Evolutionary conservation across 805 yeast species (phyloP).

Genomic region (Lipomyces oligophaga): DNA sequence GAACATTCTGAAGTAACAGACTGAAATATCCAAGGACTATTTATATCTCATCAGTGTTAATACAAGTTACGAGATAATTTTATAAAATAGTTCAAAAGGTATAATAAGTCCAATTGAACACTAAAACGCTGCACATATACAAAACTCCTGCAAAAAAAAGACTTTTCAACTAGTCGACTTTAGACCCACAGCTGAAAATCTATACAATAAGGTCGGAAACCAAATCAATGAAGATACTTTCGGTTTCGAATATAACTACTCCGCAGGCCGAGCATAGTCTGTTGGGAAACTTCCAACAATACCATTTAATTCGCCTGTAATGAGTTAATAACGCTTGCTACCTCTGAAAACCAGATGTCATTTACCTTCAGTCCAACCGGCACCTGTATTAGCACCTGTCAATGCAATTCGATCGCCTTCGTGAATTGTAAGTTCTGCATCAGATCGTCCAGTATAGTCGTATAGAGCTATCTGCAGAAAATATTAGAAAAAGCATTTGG

Average conservation of each 20-base stretch:
- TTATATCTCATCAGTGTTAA: no score
- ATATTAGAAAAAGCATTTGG: neutral
- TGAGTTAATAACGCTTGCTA: neutral
- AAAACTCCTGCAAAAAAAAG: neutral
- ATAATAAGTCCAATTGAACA: neutral
- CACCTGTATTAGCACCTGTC: slow-evolving; percentile 61
- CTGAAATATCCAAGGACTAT: no score
- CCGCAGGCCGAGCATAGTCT: slow-evolving; percentile 27
- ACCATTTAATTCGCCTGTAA: slow-evolving; percentile 29
- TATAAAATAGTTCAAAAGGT: neutral
- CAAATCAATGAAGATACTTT: neutral
- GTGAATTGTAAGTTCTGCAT: slow-evolving; percentile 67
- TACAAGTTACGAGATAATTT: no score
- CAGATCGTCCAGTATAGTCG: slow-evolving; percentile 72
- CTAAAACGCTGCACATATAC: slow-evolving; percentile 1
- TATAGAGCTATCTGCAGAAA: slow-evolving; percentile 54
- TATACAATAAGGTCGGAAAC: neutral
- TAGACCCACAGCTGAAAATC: neutral
- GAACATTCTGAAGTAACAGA: no score
- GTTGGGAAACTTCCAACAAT: slow-evolving; percentile 32
- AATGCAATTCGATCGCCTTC: slow-evolving; percentile 74
- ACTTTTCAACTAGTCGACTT: neutral
- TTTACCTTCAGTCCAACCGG: slow-evolving; percentile 90
- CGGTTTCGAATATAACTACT: neutral
- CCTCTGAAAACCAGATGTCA: neutral